These are phyloP conservation scores for Clavulina sp. DNA, from an alignment of 768 basidiomycete genomes.

Conservation along the genomic window DNA sequence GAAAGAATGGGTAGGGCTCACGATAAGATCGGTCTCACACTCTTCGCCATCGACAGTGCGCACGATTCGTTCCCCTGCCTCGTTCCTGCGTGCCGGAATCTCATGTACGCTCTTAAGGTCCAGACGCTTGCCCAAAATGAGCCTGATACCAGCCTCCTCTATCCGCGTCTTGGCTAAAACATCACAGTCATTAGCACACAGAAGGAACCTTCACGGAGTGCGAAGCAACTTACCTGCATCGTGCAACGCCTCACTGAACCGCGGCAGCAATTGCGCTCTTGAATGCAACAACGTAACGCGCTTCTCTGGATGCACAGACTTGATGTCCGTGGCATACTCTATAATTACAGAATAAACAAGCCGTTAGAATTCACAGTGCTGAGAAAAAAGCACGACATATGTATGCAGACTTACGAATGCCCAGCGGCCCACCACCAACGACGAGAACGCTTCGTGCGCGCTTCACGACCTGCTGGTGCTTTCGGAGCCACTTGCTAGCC, in stretches of 20 bases:
- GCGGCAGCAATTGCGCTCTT: constrained; percentile 18
- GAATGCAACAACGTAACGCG: constrained; percentile 23
- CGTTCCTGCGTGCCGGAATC: too few species aligned
- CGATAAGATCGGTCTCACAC: not conserved
- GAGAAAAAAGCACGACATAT: not conserved
- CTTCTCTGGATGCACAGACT: constrained; percentile 19
- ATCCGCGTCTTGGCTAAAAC: too few species aligned
- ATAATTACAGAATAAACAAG: constrained; percentile 7
- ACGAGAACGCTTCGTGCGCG: constrained; percentile 18
- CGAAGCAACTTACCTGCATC: constrained; percentile 5
- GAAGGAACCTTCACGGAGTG: not conserved
- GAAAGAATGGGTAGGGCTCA: not conserved
- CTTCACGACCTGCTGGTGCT: constrained; percentile 15
- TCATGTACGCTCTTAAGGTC: too few species aligned
- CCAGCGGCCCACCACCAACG: constrained; percentile 25
- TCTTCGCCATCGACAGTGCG: too few species aligned
- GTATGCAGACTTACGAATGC: constrained; percentile 16
- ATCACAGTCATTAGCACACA: too few species aligned
- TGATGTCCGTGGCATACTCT: constrained; percentile 22
- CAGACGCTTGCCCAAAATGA: too few species aligned
- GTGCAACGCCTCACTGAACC: constrained; percentile 20
- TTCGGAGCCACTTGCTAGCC: constrained; percentile 18
- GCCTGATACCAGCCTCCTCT: too few species aligned
- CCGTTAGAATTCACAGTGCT: not conserved
- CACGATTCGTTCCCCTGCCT: too few species aligned